A percentile compares a stretch with the other conserved stretches of the same genome.
Conservation (phyloP, 495 filamentous ascomycete species). For the Penicillium flavigenum region DNA sequence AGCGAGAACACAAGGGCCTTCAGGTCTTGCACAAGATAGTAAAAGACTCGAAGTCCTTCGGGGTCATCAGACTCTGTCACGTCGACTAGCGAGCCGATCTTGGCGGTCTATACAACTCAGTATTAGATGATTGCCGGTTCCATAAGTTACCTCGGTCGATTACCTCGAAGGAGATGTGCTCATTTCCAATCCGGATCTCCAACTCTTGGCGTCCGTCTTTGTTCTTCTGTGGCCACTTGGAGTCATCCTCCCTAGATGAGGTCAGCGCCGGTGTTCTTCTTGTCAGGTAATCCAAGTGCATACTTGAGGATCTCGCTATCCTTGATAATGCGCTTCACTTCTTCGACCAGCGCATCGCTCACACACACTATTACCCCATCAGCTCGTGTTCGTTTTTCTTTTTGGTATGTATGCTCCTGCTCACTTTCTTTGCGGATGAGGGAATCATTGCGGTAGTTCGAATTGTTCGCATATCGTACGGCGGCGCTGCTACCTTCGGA, state of each 20-base stretch:
- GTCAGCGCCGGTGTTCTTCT: conserved; percentile 16
- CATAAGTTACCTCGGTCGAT: conserved; percentile 1
- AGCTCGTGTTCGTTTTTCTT: conserved; percentile 17
- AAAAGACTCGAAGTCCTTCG: conserved; percentile 97
- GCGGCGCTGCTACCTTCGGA: conserved; percentile 94
- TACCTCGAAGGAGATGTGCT: conserved; percentile 98
- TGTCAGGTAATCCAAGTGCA: conserved; percentile 4
- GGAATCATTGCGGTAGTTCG: conserved; percentile 98
- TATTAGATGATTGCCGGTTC: not conserved
- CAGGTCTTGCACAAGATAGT: conserved; percentile 97
- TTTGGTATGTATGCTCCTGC: conserved; percentile 34
- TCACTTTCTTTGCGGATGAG: conserved; percentile 98
- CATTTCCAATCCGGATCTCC: conserved; percentile 89
- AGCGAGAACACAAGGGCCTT: conserved; percentile 97
- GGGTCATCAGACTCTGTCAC: conserved; percentile 95
- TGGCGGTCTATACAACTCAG: conserved; percentile 70
- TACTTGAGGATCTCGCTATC: conserved; percentile 99
- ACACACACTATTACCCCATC: conserved; percentile 77
- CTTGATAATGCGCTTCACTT: conserved; percentile 96
- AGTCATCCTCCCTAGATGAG: conserved; percentile 81
- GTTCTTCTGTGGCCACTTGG: conserved; percentile 99
- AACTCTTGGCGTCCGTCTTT: conserved; percentile 98
- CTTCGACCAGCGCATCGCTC: conserved; percentile 84
- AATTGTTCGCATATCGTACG: conserved; percentile 98
- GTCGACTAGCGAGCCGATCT: conserved; percentile 96